Evolutionary conservation across 2,329 filamentous ascomycete species (phyloP), one percentile per base, ranked within the genome.

Genomic region (Cercospora sp.): DNA sequence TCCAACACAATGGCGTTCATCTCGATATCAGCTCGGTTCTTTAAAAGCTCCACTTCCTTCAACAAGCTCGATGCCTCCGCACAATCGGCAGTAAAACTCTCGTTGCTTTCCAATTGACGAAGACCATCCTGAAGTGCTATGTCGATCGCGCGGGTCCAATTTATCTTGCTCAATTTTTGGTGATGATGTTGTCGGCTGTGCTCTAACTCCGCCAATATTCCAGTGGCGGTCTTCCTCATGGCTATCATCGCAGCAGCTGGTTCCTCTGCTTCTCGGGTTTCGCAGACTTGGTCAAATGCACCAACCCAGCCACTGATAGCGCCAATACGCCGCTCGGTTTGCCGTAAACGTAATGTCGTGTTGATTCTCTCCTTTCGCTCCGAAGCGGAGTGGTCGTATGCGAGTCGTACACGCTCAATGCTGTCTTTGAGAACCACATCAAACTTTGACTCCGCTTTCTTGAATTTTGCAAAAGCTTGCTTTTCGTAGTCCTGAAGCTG

Each of bases 221-320:
- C 95, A 66, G 92, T 88, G 0, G 94, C 94, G 1, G 92, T 94
- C 80, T 94, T 96, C 66, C 93, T 89, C 82, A 98, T 91, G 0
- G 91, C 87, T 2, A 85, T 80, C 55, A 97, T 82, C 72, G 88
- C 91, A 34, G 86, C 81, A 1, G 93, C 88, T 0, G 85, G 81
- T 13, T 89, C 86, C 68, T 91, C 90, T 21, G 89, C 87, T 63
- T 91, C 90, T 18, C 89, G 86, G 59, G 85, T 85, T 45, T 93
- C 92, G 73, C 90, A 94, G 2, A 96, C 87, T 1, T 86, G 84
- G 71, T 98, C 94, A 74, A 98, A 99, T 1, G 93, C 93, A 1
- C 91, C 91, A 66, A 97, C 91, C 95, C 95, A 99, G 1, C 91
- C 90, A 3, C 91, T 94, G n/a, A 99, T 85, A 69, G 97, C 85